Base-by-base conservation (phyloP, 1,139 yeast genomes). In the Blastobotrys malaysiensis region DNA sequence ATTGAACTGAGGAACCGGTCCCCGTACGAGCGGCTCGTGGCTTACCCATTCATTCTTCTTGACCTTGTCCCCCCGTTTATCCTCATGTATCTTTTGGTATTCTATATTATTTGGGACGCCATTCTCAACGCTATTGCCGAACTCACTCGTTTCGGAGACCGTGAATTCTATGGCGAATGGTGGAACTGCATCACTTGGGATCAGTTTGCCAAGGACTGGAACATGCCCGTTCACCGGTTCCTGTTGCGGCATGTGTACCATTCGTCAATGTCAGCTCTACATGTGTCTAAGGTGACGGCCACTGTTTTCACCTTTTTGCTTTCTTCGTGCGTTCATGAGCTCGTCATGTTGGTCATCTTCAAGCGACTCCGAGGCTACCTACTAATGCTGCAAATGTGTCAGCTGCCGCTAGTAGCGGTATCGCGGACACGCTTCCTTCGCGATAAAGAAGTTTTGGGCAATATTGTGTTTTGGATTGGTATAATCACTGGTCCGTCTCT, bases 141-240 rank as follows among this genome's bases (percentile, higher is more conserved):
- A 68, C 73, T 93, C 47, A 85, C 95, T 18, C 65, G 78, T 52
- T 93, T 85, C 70, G 97, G 91, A 1, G 98, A 93, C 67, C 80
- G 99, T 46, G 88, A 86, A 61, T 93, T 93, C 69, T 93, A 93
- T 65, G 95, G 96, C 2, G 88, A 90, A 46, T 93, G 99, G 99
- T 93, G 98, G 99, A 88, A 93, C 62, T 88, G 95, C 61, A 83
- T 87, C 26, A 86, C 90, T 50, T 93, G 97, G 97, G 90, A 88
- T 55, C 93, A 90, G 67, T 93, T 88, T 72, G 87, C 97, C 9
- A 79, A 97, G 61, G 83, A 88, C 61, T 95, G 99, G 99, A 93
- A 93, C 68, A 79, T 82, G 9, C 97, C 98, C 0, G 98, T 95
- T n/a, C 97, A 93, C 69, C 81, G 84, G 61, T 93, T 93, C 65